These are phyloP conservation scores for Filobasidium floriforme DNA, from an alignment of 768 basidiomycete genomes.

Conservation along the genomic window DNA sequence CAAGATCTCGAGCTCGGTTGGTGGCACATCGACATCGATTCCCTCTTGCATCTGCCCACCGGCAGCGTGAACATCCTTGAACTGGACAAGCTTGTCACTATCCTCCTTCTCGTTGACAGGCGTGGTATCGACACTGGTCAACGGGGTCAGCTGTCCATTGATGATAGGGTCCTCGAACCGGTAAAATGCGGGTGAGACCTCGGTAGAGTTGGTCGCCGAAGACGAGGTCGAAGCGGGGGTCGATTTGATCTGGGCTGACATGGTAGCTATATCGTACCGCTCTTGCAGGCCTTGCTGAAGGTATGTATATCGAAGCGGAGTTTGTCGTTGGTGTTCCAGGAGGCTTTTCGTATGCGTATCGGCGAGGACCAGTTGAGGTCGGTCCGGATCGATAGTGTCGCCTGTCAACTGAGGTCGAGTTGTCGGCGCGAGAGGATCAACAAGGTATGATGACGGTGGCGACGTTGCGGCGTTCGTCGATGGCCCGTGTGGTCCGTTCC, in stretches of 20 bases:
- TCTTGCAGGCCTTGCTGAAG: no score
- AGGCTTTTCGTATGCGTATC: no score
- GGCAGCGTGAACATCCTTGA: neutral
- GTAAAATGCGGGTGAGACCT: neutral
- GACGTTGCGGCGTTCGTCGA: no score
- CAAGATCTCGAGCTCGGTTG: neutral
- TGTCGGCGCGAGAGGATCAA: no score
- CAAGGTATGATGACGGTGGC: no score
- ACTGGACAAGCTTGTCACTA: neutral
- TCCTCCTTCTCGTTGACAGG: neutral
- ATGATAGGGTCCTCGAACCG: neutral
- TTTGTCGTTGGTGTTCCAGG: no score
- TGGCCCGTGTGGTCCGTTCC: no score
- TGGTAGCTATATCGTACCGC: no score
- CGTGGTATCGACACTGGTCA: slow-evolving; percentile 3
- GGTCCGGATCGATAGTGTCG: no score
- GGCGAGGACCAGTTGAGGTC: no score
- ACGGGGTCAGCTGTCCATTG: neutral
- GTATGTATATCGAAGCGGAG: no score
- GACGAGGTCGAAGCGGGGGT: neutral
- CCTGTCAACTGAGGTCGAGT: no score
- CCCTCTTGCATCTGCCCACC: neutral
- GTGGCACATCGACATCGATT: neutral
- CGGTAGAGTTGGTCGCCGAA: neutral
- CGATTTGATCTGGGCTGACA: neutral